Base-by-base conservation (phyloP, 805 yeast species). In the Ogataea methanolica region DNA sequence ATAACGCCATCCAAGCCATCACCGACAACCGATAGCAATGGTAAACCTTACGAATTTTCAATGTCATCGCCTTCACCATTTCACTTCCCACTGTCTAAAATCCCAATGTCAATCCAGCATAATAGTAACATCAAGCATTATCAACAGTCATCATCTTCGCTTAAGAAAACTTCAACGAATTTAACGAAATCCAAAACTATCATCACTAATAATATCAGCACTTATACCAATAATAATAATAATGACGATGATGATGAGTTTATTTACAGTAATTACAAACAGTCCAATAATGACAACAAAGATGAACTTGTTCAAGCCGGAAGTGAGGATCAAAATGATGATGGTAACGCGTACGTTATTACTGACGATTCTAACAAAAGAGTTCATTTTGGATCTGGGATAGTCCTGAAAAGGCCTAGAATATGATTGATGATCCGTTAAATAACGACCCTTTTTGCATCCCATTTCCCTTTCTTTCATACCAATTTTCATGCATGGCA, bases 21-120 rank as follows among this genome's bases (percentile, higher is more conserved):
- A 19, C 12, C n/a, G 22, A n/a, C 19, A n/a, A 7, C 7, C 37
- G 3, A 16, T 19, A 16, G 14, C 6, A n/a, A 35, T 6, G 11
- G 9, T 26, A 26, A 26, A 26, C 31, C 31, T 26, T 26, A 26
- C 31, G 31, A 26, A 26, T 26, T 26, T 6, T 26, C 31, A 26
- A 26, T 26, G 2, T 26, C 31, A 3, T 33, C 54, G 3, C 54
- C 59, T 1, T 36, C 62, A 1, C 55, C 57, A 11, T 59, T 52
- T 46, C 62, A 61, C 16, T 66, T 66, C 46, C 70, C 69, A 11
- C 55, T 54, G 1, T 48, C 56, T 11, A 56, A 48, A 46, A 15
- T 52, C 11, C 62, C 62, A 6, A 44, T 56, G 11, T 53, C 61
- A 9, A 45, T 59, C 8, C 56, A 57, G 33, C 59, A 56, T 21